These are phyloP conservation scores for Abeoforma whisleri DNA, from an alignment of 78 protist species.

Conservation along the genomic window DNA sequence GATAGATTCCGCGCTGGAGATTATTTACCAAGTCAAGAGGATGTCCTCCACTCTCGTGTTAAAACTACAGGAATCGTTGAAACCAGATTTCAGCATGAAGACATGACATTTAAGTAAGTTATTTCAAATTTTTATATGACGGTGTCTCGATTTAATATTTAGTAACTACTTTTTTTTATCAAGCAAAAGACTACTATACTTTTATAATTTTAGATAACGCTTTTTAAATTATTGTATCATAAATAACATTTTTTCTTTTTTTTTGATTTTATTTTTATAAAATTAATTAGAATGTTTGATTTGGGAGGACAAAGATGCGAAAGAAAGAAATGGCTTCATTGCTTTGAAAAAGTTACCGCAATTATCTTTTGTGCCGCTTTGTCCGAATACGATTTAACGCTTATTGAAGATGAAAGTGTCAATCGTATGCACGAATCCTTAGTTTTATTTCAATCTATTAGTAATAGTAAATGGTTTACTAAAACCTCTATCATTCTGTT, in stretches of 20 bases:
- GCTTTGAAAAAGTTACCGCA: slow-evolving; percentile 56
- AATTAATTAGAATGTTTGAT: slow-evolving; percentile 47
- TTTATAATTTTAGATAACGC: too few relatives aligned
- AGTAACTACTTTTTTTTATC: too few relatives aligned
- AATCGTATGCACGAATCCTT: not conserved
- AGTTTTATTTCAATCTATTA: slow-evolving; percentile 63
- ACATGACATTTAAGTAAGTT: slow-evolving; percentile 29
- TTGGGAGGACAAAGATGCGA: slow-evolving; percentile 71
- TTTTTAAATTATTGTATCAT: too few relatives aligned
- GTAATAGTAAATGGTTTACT: slow-evolving; percentile 70
- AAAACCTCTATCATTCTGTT: slow-evolving; percentile 80
- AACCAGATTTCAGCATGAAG: slow-evolving; percentile 32
- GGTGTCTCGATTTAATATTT: too few relatives aligned
- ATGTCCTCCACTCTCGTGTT: slow-evolving; percentile 79
- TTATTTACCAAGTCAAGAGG: slow-evolving; percentile 77
- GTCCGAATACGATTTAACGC: slow-evolving; percentile 34
- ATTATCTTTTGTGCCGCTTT: slow-evolving; percentile 47
- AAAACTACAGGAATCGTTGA: slow-evolving; percentile 84
- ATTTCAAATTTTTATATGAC: not conserved
- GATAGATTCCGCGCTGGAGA: slow-evolving; percentile 51
- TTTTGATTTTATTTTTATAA: not conserved
- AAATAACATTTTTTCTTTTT: not conserved
- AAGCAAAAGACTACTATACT: too few relatives aligned
- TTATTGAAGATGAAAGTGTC: slow-evolving; percentile 43
- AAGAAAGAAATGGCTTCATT: slow-evolving; percentile 66